Percentiles rank a stretch among this genome's conserved stretches.
These are phyloP conservation scores for Aechmea fasciata DNA, from an alignment of 176 grass and related monocot species.

Conservation along the genomic window DNA sequence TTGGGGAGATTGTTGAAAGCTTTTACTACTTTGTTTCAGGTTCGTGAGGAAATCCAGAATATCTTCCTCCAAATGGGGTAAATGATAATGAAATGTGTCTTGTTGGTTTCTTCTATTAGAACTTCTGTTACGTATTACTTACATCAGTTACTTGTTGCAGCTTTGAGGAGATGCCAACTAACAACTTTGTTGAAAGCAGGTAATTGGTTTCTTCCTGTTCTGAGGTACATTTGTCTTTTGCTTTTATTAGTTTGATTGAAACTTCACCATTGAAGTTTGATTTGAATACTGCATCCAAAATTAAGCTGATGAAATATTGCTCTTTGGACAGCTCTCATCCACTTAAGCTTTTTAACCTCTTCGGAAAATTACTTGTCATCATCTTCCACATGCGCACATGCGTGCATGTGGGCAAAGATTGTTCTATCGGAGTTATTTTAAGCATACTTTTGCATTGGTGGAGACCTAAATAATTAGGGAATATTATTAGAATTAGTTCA, in stretches of 20 bases:
- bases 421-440: too few relatives aligned
- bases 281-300: too few relatives aligned
- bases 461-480: too few relatives aligned
- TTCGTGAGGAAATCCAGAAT: slow-evolving; percentile 69
- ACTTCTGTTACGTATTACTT: neutral
- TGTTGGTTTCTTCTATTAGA: neutral
- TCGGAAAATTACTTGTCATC: too few relatives aligned
- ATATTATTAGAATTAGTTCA: too few relatives aligned
- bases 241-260: neutral
- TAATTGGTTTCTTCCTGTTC: slow-evolving; percentile 8
- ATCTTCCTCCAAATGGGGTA: slow-evolving; percentile 95
- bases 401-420: too few relatives aligned
- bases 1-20: neutral
- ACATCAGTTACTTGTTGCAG: slow-evolving; percentile 33
- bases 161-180: slow-evolving; percentile 90
- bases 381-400: too few relatives aligned
- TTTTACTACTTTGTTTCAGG: slow-evolving; percentile 30
- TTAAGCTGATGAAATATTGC: too few relatives aligned
- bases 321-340: too few relatives aligned
- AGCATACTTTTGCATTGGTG: too few relatives aligned
- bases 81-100: slow-evolving; percentile 11
- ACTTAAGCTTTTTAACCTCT: too few relatives aligned
- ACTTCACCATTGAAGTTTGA: too few relatives aligned
- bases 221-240: neutral
- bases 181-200: slow-evolving; percentile 96